These are phyloP conservation scores for Dryas integrifolia DNA, from an alignment of 331 rosid genomes.

Conservation along the genomic window DNA sequence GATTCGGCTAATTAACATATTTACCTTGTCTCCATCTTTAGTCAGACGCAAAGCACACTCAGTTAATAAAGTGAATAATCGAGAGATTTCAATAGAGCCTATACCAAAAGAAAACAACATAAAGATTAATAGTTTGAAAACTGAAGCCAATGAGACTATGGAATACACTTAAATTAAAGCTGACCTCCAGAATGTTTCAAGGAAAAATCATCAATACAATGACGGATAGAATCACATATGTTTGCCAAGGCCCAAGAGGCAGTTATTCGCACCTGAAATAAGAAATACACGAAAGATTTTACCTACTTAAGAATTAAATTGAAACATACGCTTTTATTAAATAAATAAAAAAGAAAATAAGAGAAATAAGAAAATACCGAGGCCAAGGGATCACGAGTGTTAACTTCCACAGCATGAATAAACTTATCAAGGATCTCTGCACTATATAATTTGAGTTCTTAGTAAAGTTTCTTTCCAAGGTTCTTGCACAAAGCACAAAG, in stretches of 20 bases:
- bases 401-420: conserved; percentile 75
- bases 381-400: conserved; percentile 59
- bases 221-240: conserved; percentile 74
- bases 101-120: conserved; percentile 18
- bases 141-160: neutral
- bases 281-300: conserved; percentile 19
- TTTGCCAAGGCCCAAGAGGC: conserved; percentile 99
- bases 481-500: neutral
- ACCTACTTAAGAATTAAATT: conserved; percentile 16
- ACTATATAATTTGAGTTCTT: conserved; percentile 44
- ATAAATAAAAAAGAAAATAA: neutral
- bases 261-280: conserved; percentile 76
- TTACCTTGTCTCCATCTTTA: conserved; percentile 89
- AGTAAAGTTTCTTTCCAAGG: conserved; percentile 13
- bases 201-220: conserved; percentile 42
- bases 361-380: conserved; percentile 47
- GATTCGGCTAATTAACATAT: conserved; percentile 2
- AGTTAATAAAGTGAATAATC: conserved; percentile 46
- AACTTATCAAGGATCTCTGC: conserved; percentile 78
- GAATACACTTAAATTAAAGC: conserved; percentile 22
- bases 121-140: conserved; percentile 9
- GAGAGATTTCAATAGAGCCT: conserved; percentile 49
- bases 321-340: neutral
- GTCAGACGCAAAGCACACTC: conserved; percentile 78
- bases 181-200: conserved; percentile 50